Evolutionary conservation across 192 early-diverging fungal genomes (phyloP).

Genomic region (Coemansia sp.): DNA sequence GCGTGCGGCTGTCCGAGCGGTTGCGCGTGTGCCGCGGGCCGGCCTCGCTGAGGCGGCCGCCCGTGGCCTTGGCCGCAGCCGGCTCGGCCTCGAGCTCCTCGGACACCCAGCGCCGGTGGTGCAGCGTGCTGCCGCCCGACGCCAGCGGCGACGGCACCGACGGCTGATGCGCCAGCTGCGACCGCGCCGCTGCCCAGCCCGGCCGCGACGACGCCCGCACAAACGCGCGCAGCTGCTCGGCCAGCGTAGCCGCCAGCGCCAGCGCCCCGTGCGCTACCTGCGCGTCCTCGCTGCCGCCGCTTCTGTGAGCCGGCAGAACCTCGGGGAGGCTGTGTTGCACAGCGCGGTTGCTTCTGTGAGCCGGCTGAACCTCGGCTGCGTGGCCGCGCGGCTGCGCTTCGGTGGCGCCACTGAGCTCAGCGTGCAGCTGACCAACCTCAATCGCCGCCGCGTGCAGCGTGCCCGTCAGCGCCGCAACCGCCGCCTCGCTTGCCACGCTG

Average conservation of each 20-base stretch:
- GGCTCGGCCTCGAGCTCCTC: constrained; percentile 33
- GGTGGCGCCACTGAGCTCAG: neutral
- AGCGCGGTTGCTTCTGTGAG: no score
- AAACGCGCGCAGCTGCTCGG: constrained; percentile 33
- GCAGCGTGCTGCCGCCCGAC: constrained; percentile 11
- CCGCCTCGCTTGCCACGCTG: neutral
- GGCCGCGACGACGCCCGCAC: constrained; percentile 27
- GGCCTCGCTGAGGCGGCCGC: neutral
- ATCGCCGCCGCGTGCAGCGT: constrained; percentile 10
- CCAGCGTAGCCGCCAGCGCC: constrained; percentile 15
- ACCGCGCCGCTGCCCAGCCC: constrained; percentile 18
- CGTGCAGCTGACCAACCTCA: constrained; percentile 4
- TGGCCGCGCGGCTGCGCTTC: no score
- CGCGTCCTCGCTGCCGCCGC: neutral
- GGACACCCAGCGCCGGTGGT: constrained; percentile 44
- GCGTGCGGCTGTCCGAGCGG: constrained; percentile 36
- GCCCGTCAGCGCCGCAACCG: constrained; percentile 9
- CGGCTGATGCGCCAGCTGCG: constrained; percentile 31
- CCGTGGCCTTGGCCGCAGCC: neutral
- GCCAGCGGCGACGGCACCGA: constrained; percentile 35
- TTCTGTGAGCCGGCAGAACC: no score
- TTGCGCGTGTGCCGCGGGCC: constrained; percentile 20
- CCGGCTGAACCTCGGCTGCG: neutral
- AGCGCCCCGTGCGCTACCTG: constrained; percentile 8
- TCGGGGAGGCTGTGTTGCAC: no score